Evolutionary conservation across 2,329 filamentous ascomycete genomes (phyloP), one percentile per base, ranked within the genome.

Genomic region (Cryphonectria parasitica): DNA sequence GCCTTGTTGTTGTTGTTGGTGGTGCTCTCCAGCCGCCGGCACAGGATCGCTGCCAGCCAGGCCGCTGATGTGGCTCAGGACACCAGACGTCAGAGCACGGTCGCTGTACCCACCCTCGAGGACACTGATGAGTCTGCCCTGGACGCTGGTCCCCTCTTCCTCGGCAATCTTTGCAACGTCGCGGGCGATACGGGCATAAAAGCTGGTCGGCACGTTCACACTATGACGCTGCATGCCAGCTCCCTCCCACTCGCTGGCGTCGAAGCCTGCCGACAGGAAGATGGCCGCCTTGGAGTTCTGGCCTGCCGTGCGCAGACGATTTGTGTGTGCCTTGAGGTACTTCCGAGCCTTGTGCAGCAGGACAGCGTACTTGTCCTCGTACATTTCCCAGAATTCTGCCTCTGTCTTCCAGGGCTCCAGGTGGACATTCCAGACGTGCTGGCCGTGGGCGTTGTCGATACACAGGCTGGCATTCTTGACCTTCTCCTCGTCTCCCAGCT

Each of bases 21-120:
- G 10, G 67, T 82, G 81, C 43, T 83, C 79, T 69, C 77, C 81
- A 39, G 36, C 36, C 22, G 78, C 79, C 54, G 75, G 73, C 56
- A 78, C 77, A 43, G 79, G 81, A 67, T 85, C 87, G 31, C 84
- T 83, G 56, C 89, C 89, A 56, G 89, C 90, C 54, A 99, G 86
- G 7, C 95, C 96, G 75, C 92, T 93, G 25, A 99, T 79, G 80
- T 99, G 96, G 79, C 95, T 97, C 70, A 98, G 83, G 3, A 98
- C 91, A 61, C 96, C 96, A 45, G 94, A 97, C 67, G 88, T 91
- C 64, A 99, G 83, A 11, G 96, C 96, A 71, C 95, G 89, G 80
- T 99, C 93, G 78, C 95, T 98, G 78, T 99, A 99, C 0, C 96
- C 96, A 43, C 96, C 96, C 81, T 99, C 96, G 31, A 99, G 86